Evolutionary conservation across 768 basidiomycete genomes (phyloP), one percentile per base, ranked within the genome.

Genomic region (Collybia mongolica): DNA sequence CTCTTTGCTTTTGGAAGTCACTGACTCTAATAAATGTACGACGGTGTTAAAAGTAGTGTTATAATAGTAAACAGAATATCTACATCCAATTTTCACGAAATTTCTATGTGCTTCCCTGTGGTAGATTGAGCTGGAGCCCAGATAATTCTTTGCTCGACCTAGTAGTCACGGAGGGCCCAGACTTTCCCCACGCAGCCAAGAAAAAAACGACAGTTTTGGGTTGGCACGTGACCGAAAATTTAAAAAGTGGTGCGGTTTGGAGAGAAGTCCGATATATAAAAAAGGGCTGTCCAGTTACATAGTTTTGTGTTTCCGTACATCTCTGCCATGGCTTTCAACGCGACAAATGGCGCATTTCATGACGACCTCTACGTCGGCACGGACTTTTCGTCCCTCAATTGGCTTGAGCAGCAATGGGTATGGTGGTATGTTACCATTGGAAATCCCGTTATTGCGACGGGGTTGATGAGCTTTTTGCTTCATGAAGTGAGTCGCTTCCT

Each of bases 391-490:
- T 74, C 81, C 47, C 73, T 91, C 36, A 81, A 64, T 53, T 86
- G 82, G 84, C 53, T 85, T 44, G 94, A 96, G 70, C 76, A 82
- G 50, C 75, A 82, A 59, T 98, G 94, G 93, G 85, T 77, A 44
- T 70, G 79, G 18, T 97, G 90, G 87, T 98, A 96, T 60, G 68
- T 89, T 39, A 84, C 75, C 74, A 84, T 95, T 41, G 91, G 84
- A 48, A 93, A 96, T 73, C 93, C 94, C 0, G 65, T 93, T 49
- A 76, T 98, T 56, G 97, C 97, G 11, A 99, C 97, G 0, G 95
- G 95, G 46, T 72, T 99, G 48, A 83, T 91, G 82, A 90, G 88
- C 55, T 98, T 99, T 69, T 54, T 96, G 19, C 60, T 98, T 56
- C 97, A 99, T 68, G 97, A 99, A 79, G 93, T 96, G 46, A 47